These are phyloP conservation scores for Cochlearia excelsa DNA, from an alignment of 345 rosid species.

Conservation along the genomic window DNA sequence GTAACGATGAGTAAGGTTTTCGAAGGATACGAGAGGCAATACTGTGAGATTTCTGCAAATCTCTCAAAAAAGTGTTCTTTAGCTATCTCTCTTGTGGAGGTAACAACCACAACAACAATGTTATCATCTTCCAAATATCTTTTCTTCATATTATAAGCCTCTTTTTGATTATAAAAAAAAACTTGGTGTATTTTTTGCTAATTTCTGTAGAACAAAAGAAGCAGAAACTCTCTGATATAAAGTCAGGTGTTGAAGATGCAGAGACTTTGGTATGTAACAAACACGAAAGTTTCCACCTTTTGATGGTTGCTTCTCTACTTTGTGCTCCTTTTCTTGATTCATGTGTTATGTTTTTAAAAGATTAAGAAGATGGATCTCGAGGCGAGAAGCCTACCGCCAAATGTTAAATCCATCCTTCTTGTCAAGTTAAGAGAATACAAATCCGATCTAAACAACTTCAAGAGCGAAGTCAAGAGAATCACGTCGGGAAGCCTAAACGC, in stretches of 20 bases:
- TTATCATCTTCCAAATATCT: too few species aligned
- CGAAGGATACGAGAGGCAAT: constrained; percentile 56
- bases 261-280: constrained; percentile 57
- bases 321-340: too few species aligned
- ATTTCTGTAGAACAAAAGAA: constrained; percentile 61
- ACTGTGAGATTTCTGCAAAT: constrained; percentile 62
- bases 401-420: constrained; percentile 64
- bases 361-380: constrained; percentile 87
- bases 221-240: constrained; percentile 73
- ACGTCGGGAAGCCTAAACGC: constrained; percentile 48
- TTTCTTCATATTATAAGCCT: too few species aligned
- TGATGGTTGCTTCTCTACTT: not conserved
- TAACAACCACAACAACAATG: constrained; percentile 1
- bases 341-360: constrained; percentile 28
- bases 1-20: constrained; percentile 60
- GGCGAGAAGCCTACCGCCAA: constrained; percentile 76
- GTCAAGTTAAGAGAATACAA: constrained; percentile 78
- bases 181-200: too few species aligned
- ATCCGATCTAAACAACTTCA: constrained; percentile 80
- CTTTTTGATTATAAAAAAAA: too few species aligned
- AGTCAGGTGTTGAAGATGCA: constrained; percentile 64
- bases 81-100: constrained; percentile 55
- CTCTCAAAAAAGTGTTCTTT: constrained; percentile 55
- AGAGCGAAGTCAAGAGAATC: constrained; percentile 65
- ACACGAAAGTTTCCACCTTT: not conserved